Evolutionary conservation across 1,139 yeast genomes (phyloP).

Genomic region (Magnusiomyces ingens): DNA sequence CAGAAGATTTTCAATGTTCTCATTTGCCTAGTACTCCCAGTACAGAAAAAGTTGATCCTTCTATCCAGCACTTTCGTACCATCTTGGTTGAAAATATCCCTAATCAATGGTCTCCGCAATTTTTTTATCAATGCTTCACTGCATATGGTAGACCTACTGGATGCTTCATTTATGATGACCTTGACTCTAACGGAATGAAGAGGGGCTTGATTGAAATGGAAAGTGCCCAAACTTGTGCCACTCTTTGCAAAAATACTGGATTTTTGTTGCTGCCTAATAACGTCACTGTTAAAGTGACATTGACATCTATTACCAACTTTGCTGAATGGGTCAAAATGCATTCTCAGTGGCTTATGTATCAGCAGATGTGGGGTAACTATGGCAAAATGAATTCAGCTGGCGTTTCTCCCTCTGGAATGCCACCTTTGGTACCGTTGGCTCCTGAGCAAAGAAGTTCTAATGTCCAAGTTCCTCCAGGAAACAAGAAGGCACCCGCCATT

Average conservation of each 20-base stretch:
- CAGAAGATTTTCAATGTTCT: too few species aligned
- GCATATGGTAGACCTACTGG: conserved; percentile 16
- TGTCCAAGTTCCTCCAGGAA: neutral
- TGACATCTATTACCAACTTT: conserved; percentile 11
- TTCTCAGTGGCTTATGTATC: conserved; percentile 9
- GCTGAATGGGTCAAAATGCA: conserved; percentile 2
- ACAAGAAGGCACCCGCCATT: neutral
- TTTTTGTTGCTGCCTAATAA: conserved; percentile 10
- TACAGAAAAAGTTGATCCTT: too few species aligned
- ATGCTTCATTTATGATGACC: conserved; percentile 19
- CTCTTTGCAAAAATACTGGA: conserved; percentile 7
- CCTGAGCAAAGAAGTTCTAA: conserved; percentile 4
- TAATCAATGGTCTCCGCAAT: conserved; percentile 18
- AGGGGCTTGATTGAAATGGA: conserved; percentile 20
- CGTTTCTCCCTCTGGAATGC: conserved; percentile 9
- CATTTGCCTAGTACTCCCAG: too few species aligned
- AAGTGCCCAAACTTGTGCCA: conserved; percentile 6
- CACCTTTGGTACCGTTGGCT: conserved; percentile 1
- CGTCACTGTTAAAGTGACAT: conserved; percentile 8
- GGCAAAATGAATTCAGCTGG: neutral
- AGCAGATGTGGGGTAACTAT: conserved; percentile 8
- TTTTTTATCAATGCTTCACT: conserved; percentile 17
- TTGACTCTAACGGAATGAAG: conserved; percentile 17
- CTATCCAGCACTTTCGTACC: neutral
- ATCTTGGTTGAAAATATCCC: conserved; percentile 17